Conservation (phyloP, 2,329 filamentous ascomycete genomes). For the Exophiala xenobiotica region DNA sequence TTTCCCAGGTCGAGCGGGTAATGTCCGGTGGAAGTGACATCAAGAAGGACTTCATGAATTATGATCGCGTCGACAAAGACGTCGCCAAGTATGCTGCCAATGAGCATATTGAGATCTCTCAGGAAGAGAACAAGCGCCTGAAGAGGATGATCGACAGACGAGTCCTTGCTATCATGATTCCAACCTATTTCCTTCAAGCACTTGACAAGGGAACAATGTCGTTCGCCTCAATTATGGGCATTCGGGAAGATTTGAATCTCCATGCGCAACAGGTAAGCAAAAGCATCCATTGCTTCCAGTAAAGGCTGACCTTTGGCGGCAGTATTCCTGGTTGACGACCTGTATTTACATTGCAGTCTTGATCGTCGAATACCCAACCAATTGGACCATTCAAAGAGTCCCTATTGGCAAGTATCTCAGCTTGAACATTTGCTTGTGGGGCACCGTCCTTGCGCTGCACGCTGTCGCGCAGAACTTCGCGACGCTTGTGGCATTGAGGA, state of each 20-base stretch:
- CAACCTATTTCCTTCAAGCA: slow-evolving; percentile 68
- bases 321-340: slow-evolving; percentile 71
- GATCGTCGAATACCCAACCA: slow-evolving; percentile 70
- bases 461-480: slow-evolving; percentile 62
- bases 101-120: slow-evolving; percentile 56
- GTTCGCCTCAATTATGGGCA: slow-evolving; percentile 44
- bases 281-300: slow-evolving; percentile 3
- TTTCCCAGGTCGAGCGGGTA: slow-evolving; percentile 51
- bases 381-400: slow-evolving; percentile 62
- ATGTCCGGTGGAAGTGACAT: slow-evolving; percentile 46
- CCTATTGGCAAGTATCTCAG: slow-evolving; percentile 68
- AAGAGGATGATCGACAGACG: slow-evolving; percentile 66
- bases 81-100: slow-evolving; percentile 66
- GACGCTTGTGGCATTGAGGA: slow-evolving; percentile 60
- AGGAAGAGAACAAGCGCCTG: slow-evolving; percentile 61
- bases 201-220: slow-evolving; percentile 44
- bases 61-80: slow-evolving; percentile 65
- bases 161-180: slow-evolving; percentile 68
- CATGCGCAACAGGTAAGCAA: slow-evolving; percentile 38
- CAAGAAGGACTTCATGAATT: slow-evolving; percentile 56
- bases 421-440: slow-evolving; percentile 65
- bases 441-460: slow-evolving; percentile 59
- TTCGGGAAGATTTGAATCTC: slow-evolving; percentile 49
- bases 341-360: slow-evolving; percentile 73
- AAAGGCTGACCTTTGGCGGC: slow-evolving; percentile 18